phyloP scores from a whole-genome alignment of 2,329 filamentous ascomycete genomes.

The Pseudogymnoascus sp. region DNA sequence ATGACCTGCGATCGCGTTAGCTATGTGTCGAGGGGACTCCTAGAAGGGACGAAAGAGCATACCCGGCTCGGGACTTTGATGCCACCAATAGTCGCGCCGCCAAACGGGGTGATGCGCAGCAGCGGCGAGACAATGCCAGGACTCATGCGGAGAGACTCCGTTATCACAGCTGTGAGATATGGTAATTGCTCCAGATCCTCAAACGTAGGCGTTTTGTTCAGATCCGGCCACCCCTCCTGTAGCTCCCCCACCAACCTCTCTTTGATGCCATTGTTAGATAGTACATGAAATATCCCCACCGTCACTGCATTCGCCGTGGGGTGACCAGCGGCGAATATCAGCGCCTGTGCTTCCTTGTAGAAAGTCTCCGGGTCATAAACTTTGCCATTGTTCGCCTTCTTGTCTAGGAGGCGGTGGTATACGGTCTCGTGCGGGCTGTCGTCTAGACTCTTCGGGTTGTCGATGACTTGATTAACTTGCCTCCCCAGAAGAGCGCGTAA shows the following conservation, averaged over 20 bases:
- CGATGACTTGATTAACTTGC: constrained; percentile 23
- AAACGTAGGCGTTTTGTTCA: constrained; percentile 27
- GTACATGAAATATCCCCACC: constrained; percentile 35
- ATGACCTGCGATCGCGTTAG: constrained; percentile 13
- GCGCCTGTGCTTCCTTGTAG: constrained; percentile 38
- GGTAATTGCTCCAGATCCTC: constrained; percentile 17
- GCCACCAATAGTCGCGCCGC: background rate
- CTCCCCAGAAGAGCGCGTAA: constrained; percentile 19
- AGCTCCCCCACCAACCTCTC: constrained; percentile 35
- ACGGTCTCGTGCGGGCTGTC: constrained; percentile 29
- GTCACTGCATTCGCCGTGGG: constrained; percentile 37
- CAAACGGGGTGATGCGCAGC: background rate
- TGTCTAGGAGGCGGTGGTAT: constrained; percentile 30
- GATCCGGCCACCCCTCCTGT: constrained; percentile 31
- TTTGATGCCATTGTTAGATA: constrained; percentile 30
- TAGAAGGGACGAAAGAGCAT: background rate
- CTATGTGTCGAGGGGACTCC: background rate
- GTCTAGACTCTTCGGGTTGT: constrained; percentile 24
- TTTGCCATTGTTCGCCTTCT: constrained; percentile 25
- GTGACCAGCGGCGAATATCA: constrained; percentile 41
- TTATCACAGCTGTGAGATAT: constrained; percentile 10
- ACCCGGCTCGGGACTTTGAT: constrained; percentile 8
- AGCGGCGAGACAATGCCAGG: background rate
- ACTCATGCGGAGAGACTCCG: background rate
- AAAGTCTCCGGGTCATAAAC: constrained; percentile 24